Conservation (phyloP, 2,329 filamentous ascomycete species). For the Cladorrhinum sp. region DNA sequence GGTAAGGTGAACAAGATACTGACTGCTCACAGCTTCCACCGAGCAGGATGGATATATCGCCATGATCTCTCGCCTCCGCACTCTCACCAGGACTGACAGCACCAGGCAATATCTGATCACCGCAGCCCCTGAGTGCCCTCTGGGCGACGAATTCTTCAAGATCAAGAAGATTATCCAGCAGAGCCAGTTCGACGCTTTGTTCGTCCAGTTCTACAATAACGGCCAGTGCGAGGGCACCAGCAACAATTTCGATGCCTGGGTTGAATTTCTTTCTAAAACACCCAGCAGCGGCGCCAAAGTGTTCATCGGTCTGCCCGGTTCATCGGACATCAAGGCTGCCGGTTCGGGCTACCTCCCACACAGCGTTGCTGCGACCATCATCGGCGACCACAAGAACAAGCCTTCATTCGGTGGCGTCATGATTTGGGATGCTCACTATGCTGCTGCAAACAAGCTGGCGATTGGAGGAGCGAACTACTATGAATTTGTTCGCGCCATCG, state of each 20-base stretch:
- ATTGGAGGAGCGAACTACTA: slow-evolving; percentile 24
- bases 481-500: slow-evolving; percentile 25
- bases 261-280: slow-evolving; percentile 30
- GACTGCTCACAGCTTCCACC: slow-evolving; percentile 10
- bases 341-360: slow-evolving; percentile 30
- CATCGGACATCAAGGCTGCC: slow-evolving; percentile 16
- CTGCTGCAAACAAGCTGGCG: slow-evolving; percentile 20
- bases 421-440: slow-evolving; percentile 34
- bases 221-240: slow-evolving; percentile 36
- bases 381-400: slow-evolving; percentile 28
- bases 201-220: slow-evolving; percentile 50
- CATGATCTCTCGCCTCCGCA: slow-evolving; percentile 30
- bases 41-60: slow-evolving; percentile 29
- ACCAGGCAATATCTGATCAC: slow-evolving; percentile 42
- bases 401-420: slow-evolving; percentile 34
- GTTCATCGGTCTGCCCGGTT: slow-evolving; percentile 39
- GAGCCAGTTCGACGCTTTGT: slow-evolving; percentile 41
- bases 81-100: slow-evolving; percentile 15
- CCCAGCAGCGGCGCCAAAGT: slow-evolving; percentile 37
- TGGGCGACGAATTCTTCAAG: slow-evolving; percentile 36
- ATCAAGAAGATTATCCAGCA: slow-evolving; percentile 42
- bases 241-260: slow-evolving; percentile 39
- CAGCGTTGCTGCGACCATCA: slow-evolving; percentile 19
- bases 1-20: slow-evolving; percentile 10
- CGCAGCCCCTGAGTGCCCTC: slow-evolving; percentile 45